Evolutionary conservation across 805 yeast species (phyloP), one percentile per base, ranked within the genome.

Genomic region (Lachancea kluyveri): DNA sequence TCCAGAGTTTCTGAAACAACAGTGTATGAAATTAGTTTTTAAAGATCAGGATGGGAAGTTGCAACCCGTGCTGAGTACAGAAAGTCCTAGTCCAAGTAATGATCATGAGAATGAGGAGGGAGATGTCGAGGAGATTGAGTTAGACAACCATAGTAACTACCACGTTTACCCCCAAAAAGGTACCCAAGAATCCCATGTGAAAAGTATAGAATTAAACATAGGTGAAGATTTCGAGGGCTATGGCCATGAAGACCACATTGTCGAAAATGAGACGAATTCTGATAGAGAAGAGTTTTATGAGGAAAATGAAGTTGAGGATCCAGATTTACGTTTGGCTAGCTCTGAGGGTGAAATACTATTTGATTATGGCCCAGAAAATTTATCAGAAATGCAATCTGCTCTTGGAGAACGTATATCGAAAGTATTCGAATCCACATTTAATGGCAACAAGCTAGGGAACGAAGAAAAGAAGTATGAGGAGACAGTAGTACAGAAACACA

Each of bases 311-410:
- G 33, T 43, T 17, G 35, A 41, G 5, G 51, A 49, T 21, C 48
- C 57, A 8, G 54, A 48, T 29, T 27, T 52, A 8, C 50, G 46
- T 27, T 33, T 50, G 9, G 44, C 45, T 29, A 49, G 41, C 8
- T 48, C 41, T n/a, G 54, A 52, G 17, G 54, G 50, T 3, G 56
- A 52, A 22, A 44, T 52, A 21, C 45, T 54, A 17, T 54, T 54
- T 33, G 60, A 54, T 31, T 53, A 49, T 28, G 58, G 50, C 17
- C 43, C 50, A 3, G 48, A 48, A 24, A 48, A 43, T 13, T 35
- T 49, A 12, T 36, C 39, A 7, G 54, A 50, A 21, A 35, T 48
- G 9, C 48, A 53, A 9, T 46, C 47, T 23, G 50, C 45, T 12
- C 42, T 52, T 11, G 49, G 54, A 14, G 52, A 43, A 28, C 43